Evolutionary conservation across 2,329 filamentous ascomycete genomes (phyloP), one percentile per base, ranked within the genome.

Genomic region (Chaetomium sp.): DNA sequence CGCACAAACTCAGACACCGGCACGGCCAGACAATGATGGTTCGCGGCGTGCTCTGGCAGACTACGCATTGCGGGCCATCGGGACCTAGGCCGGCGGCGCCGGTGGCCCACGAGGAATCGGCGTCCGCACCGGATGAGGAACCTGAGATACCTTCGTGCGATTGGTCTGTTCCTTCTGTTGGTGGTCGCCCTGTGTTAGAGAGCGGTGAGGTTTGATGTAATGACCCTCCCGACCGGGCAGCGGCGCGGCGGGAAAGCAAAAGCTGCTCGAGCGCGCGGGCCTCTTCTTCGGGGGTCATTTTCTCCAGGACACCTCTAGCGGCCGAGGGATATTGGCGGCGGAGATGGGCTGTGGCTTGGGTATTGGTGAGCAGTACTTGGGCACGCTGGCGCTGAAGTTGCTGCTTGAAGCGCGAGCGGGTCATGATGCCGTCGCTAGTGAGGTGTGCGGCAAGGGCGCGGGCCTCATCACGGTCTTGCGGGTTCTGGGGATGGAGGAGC

Each of bases 21-120:
- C 94, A 99, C 0, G 94, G 94, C 94, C 94, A 97, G 1, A 96
- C 87, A 53, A 99, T 88, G 58, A 97, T 88, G 6, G 89, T 95
- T 14, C 94, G 80, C 3, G 91, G 85, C n/a, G 82, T 80, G 53
- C 84, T 84, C 69, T 97, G 92, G 68, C 94, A 99, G 4, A 99
- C 89, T 0, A 97, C 94, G 66, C 94, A 99, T 62, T 89, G 88
- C 2, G 91, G 90, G 0, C 89, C 82, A 35, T 85, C 81, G 2
- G 69, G 71, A 1, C 88, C 89, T 67, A 91, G 81, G 0, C 87
- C 87, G 5, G 82, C 82, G 0, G 84, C 87, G n/a, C 87, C 88
- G 1, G 79, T 78, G 44, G 84, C 79, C 88, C 87, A 91, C 4
- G 59, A 61, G 52, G 52, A 48, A 40, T 56, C 57, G 33, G 52